Evolutionary conservation across 73 alveolate genomes (phyloP).

Genomic region (Loxodes magnus): DNA sequence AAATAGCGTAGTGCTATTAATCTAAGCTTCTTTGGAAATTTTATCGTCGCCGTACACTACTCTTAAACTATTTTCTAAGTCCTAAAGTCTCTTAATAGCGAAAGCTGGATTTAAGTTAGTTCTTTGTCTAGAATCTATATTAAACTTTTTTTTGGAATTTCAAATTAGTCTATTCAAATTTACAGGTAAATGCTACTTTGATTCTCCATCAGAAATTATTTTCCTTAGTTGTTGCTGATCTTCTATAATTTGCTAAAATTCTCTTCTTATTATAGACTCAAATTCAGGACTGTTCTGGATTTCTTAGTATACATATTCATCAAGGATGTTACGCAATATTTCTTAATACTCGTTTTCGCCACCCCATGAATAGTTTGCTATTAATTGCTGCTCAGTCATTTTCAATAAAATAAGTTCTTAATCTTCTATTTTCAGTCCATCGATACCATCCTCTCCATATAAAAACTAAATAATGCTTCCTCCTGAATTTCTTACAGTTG

Average conservation of each 20-base stretch:
- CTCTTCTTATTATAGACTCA: too few species aligned
- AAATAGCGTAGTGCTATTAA: constrained; percentile 66
- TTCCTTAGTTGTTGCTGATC: constrained; percentile 29
- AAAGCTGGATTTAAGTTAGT: constrained; percentile 66
- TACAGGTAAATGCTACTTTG: constrained; percentile 81
- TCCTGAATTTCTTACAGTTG: constrained; percentile 95
- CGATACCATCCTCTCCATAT: constrained; percentile 99
- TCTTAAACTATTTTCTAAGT: neutral
- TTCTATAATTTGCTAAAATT: neutral
- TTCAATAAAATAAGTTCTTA: constrained; percentile 69
- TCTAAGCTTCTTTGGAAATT: constrained; percentile 49
- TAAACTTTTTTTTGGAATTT: constrained; percentile 67
- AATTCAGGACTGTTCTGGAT: too few species aligned
- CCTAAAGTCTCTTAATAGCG: constrained; percentile 29
- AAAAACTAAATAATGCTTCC: constrained; percentile 93
- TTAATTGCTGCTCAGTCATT: too few species aligned
- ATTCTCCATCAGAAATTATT: constrained; percentile 61
- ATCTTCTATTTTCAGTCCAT: constrained; percentile 92
- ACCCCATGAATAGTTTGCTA: too few species aligned
- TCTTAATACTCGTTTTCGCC: constrained; percentile 73
- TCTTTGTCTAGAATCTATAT: constrained; percentile 34
- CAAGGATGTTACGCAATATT: too few species aligned
- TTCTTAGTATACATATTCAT: too few species aligned
- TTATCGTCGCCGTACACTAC: neutral
- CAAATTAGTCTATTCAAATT: constrained; percentile 71